phyloP scores from a whole-genome alignment of 1,139 yeast genomes.

The Yamadazyma aaseri region DNA sequence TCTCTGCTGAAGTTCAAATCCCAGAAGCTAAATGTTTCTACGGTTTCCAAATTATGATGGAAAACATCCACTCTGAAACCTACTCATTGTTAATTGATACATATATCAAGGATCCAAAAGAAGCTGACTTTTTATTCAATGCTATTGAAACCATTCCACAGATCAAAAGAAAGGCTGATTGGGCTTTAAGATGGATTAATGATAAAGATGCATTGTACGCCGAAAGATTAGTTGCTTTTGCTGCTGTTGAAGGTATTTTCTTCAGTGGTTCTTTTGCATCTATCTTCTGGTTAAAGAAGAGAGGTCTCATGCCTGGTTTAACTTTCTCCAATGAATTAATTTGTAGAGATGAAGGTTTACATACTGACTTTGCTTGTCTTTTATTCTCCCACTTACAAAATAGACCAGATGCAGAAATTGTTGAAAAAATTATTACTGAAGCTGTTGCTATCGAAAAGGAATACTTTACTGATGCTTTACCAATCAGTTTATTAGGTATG shows the following conservation, averaged over 20 bases:
- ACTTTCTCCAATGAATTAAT: slow-evolving; percentile 96
- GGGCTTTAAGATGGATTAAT: slow-evolving; percentile 96
- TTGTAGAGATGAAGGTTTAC: slow-evolving; percentile 97
- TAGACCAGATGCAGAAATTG: slow-evolving; percentile 78
- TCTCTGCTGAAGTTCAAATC: slow-evolving; percentile 93
- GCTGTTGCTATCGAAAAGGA: slow-evolving; percentile 95
- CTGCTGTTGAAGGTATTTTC: slow-evolving; percentile 98
- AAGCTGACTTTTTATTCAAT: slow-evolving; percentile 82
- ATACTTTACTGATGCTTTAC: slow-evolving; percentile 91
- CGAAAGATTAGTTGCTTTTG: slow-evolving; percentile 96
- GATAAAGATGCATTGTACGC: slow-evolving; percentile 86
- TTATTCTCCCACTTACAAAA: slow-evolving; percentile 88
- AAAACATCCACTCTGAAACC: slow-evolving; percentile 96
- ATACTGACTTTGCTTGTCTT: slow-evolving; percentile 96
- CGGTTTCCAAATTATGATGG: slow-evolving; percentile 99
- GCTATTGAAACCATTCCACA: slow-evolving; percentile 94
- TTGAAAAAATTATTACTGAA: slow-evolving; percentile 85
- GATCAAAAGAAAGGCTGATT: slow-evolving; percentile 93
- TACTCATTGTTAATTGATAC: slow-evolving; percentile 92
- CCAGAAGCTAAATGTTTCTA: slow-evolving; percentile 99
- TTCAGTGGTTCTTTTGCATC: slow-evolving; percentile 98
- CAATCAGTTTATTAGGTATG: slow-evolving; percentile 91
- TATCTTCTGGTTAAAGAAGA: slow-evolving; percentile 95
- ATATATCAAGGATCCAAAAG: slow-evolving; percentile 92
- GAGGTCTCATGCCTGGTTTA: slow-evolving; percentile 98